Conservation (phyloP, 129 eudicot genomes). For the Tagetes patula region DNA sequence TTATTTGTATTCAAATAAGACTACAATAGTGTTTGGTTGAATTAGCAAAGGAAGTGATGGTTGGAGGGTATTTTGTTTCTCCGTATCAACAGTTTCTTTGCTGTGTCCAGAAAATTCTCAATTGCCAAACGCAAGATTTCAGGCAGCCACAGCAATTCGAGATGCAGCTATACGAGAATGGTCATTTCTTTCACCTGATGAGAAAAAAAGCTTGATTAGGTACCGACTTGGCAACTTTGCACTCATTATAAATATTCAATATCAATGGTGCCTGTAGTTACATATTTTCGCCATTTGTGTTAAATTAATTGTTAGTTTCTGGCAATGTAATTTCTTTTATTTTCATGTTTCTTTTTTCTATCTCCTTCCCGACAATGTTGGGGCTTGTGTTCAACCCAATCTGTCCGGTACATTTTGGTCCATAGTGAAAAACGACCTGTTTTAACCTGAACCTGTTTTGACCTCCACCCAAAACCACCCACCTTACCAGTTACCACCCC, state of each 20-base stretch:
- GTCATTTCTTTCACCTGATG: conserved; percentile 68
- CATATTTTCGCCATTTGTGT: background rate
- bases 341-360: background rate
- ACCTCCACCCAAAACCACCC: background rate
- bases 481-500: conserved; percentile 9
- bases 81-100: conserved; percentile 20
- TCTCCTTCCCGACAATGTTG: conserved; percentile 5
- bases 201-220: conserved; percentile 81
- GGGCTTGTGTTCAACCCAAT: background rate
- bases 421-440: background rate
- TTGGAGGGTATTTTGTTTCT: conserved; percentile 13
- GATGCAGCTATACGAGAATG: conserved; percentile 94
- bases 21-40: conserved; percentile 12
- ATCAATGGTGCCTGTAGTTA: conserved; percentile 3
- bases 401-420: background rate
- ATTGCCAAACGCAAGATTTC: conserved; percentile 90
- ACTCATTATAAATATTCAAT: conserved; percentile 11
- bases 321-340: conserved; percentile 10
- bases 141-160: conserved; percentile 88
- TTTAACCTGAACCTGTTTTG: background rate
- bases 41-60: conserved; percentile 11
- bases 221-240: conserved; percentile 29
- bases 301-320: conserved; percentile 11
- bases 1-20: conserved; percentile 13
- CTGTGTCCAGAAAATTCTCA: conserved; percentile 74